Evolutionary conservation across 768 basidiomycete species (phyloP).

Genomic region (Phylloporus sp.): DNA sequence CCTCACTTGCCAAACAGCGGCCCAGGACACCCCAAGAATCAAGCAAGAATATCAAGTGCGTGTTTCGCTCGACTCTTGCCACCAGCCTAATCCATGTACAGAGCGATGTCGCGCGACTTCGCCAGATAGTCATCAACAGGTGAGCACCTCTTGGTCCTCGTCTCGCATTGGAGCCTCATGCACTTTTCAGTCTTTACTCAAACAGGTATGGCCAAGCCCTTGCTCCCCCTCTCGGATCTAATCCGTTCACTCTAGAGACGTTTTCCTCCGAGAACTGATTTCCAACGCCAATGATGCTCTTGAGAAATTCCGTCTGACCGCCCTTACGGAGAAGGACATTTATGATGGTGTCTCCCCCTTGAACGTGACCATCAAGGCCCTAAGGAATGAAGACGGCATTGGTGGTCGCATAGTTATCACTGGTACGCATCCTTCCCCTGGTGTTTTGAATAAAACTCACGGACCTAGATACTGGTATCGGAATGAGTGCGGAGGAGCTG

Average conservation of each 20-base stretch:
- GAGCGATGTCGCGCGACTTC: slow-evolving; percentile 91
- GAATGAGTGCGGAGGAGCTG: slow-evolving; percentile 92
- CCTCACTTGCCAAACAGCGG: slow-evolving; percentile 42
- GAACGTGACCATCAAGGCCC: slow-evolving; percentile 86
- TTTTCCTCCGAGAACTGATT: slow-evolving; percentile 85
- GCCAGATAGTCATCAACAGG: slow-evolving; percentile 93
- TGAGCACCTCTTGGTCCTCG: slow-evolving; percentile 20
- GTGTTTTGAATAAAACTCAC: slow-evolving; percentile 2
- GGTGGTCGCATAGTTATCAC: slow-evolving; percentile 71
- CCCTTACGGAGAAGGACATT: slow-evolving; percentile 70
- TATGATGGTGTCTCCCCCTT: slow-evolving; percentile 67
- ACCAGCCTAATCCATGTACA: slow-evolving; percentile 27
- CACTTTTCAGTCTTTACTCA: slow-evolving; percentile 63
- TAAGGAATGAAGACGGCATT: slow-evolving; percentile 60
- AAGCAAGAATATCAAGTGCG: slow-evolving; percentile 71
- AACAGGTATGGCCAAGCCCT: slow-evolving; percentile 54
- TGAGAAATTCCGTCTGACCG: slow-evolving; percentile 85
- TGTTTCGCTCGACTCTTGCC: background rate
- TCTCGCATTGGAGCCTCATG: slow-evolving; percentile 7
- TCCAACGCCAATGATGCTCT: slow-evolving; percentile 96
- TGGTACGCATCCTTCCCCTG: slow-evolving; percentile 40
- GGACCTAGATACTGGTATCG: slow-evolving; percentile 83
- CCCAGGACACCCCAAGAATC: slow-evolving; percentile 49
- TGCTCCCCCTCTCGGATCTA: background rate
- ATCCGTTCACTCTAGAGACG: slow-evolving; percentile 46